Evolutionary conservation across 208 protist species (phyloP), one percentile per base, ranked within the genome.

Genomic region (Crithidia sp.): DNA sequence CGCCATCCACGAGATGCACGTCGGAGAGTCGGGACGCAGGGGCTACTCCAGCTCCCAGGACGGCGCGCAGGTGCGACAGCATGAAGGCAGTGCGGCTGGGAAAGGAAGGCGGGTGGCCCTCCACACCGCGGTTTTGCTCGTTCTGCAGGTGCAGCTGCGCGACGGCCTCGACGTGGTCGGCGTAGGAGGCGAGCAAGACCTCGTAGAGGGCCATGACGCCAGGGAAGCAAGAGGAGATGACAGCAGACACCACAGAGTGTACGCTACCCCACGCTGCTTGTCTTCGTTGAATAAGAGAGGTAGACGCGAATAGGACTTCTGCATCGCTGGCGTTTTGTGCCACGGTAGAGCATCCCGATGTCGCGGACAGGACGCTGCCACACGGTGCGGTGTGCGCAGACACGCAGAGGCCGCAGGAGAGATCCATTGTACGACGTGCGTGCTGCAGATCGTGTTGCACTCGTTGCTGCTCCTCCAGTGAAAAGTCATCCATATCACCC

Each of bases 121-220:
- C 49, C 3, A 74, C 41, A 52, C 69, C 59, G 59, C 69, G 69
- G 59, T 67, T 74, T 45, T 74, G 69, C 10, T 14, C 49, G 28
- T 67, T 17, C 40, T 62, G 47, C 14, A 55, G 69, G 9, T 28
- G 16, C 5, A n/a, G 58, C n/a, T 39, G 41, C 3, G 36, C 7
- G 12, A n/a, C 7, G 37, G 41, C 36, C 5, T 50, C 58, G 41
- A 14, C 58, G 36, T 63, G 41, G 39, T 39, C 17, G 58, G 5
- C 13, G 58, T 63, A 63, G 41, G 10, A 43, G 9, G 41, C 8
- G 7, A 2, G 3, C 13, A 14, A 9, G 5, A 63, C n/a, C 4
- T n/a, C 5, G 5, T 13, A 12, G 7, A 50, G 41, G 7, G 43
- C 13, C 6, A 9, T 19, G n/a, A 14, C 7, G 50, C n/a, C n/a